phyloP scores from a whole-genome alignment of 768 basidiomycete species.

The Coprinopsis strossmayeri region DNA sequence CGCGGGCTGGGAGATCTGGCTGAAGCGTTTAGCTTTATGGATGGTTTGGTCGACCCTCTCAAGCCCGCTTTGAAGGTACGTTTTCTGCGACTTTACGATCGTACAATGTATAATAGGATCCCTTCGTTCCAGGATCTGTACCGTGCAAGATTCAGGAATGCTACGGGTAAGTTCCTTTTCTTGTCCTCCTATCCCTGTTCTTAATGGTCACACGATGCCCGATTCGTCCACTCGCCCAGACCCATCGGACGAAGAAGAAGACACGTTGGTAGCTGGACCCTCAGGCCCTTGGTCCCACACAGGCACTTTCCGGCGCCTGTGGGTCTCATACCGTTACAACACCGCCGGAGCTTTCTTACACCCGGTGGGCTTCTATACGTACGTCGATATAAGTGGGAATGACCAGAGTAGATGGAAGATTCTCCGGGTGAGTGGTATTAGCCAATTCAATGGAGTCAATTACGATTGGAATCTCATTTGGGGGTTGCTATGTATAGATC shows the following conservation, averaged over 20 bases:
- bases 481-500: slow-evolving; percentile 24
- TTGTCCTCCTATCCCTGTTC: no score
- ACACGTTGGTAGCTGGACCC: slow-evolving; percentile 38
- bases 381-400: slow-evolving; percentile 49
- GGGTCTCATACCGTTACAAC: slow-evolving; percentile 46
- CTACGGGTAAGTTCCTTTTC: no score
- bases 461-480: background rate
- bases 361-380: slow-evolving; percentile 49
- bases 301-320: slow-evolving; percentile 49
- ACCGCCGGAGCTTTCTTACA: slow-evolving; percentile 46
- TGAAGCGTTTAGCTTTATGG: slow-evolving; percentile 26
- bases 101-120: background rate
- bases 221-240: no score
- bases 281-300: slow-evolving; percentile 53
- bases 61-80: slow-evolving; percentile 35
- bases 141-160: slow-evolving; percentile 33
- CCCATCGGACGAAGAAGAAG: slow-evolving; percentile 22
- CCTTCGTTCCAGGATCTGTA: slow-evolving; percentile 37
- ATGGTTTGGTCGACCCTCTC: slow-evolving; percentile 27
- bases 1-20: slow-evolving; percentile 27
- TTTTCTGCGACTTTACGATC: background rate
- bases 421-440: slow-evolving; percentile 32
- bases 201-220: no score
- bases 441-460: background rate
- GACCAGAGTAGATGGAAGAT: slow-evolving; percentile 46